These are phyloP conservation scores for Corylus americana DNA, from an alignment of 306 rosid genomes.

Conservation along the genomic window DNA sequence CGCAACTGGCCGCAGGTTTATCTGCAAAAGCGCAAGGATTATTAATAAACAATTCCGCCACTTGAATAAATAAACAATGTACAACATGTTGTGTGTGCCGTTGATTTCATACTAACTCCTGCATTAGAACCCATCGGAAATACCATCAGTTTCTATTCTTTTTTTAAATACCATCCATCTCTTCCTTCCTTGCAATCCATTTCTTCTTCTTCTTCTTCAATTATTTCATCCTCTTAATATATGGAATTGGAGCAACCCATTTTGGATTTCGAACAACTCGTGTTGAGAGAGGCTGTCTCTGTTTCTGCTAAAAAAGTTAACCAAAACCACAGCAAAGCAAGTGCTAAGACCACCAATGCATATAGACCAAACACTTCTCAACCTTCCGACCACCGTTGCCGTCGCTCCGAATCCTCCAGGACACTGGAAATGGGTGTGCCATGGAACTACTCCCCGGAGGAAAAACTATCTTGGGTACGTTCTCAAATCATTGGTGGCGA, in stretches of 20 bases:
- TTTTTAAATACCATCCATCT: too few species aligned
- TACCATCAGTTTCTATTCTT: too few species aligned
- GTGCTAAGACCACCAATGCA: background rate
- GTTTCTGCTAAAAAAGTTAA: background rate
- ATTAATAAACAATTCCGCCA: too few species aligned
- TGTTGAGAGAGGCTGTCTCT: background rate
- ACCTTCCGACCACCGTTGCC: conserved; percentile 24
- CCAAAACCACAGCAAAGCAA: background rate
- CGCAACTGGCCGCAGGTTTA: too few species aligned
- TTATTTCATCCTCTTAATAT: too few species aligned
- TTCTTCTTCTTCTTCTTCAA: too few species aligned
- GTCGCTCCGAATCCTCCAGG: conserved; percentile 28
- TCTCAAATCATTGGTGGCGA: conserved; percentile 60
- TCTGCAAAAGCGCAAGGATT: too few species aligned
- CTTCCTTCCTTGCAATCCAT: too few species aligned
- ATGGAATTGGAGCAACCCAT: background rate
- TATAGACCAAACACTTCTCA: conserved; percentile 1
- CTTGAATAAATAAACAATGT: too few species aligned
- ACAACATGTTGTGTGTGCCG: too few species aligned
- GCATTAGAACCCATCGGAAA: too few species aligned
- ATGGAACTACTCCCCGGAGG: conserved; percentile 22
- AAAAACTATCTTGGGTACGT: conserved; percentile 53
- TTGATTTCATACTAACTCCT: too few species aligned
- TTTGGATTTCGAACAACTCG: conserved; percentile 8
- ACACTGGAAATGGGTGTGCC: conserved; percentile 31